Evolutionary conservation across 2,329 filamentous ascomycete genomes (phyloP).

Genomic region (Chalaropsis ovoidea): DNA sequence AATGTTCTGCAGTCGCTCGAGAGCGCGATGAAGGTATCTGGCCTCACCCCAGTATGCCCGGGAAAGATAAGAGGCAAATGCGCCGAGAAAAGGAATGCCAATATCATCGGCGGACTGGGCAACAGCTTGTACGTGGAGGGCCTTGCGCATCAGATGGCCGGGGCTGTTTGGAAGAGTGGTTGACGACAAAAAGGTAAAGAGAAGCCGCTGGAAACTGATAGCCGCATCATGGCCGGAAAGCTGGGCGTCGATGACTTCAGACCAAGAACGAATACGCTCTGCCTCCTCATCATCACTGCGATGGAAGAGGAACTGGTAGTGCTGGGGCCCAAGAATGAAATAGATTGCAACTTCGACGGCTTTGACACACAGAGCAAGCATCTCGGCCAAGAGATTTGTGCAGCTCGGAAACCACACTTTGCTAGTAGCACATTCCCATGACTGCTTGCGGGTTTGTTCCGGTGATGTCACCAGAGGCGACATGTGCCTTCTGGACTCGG

Average conservation of each 20-base stretch:
- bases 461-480: constrained; percentile 69
- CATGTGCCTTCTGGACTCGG: constrained; percentile 31
- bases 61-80: constrained; percentile 54
- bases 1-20: constrained; percentile 36
- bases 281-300: constrained; percentile 75
- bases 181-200: constrained; percentile 78
- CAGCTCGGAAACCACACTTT: constrained; percentile 75
- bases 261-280: constrained; percentile 82
- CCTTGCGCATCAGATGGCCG: constrained; percentile 76
- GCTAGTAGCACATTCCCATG: constrained; percentile 83
- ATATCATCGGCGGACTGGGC: not conserved
- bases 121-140: constrained; percentile 83
- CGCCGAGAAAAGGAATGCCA: not conserved
- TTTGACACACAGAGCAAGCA: constrained; percentile 68
- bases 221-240: constrained; percentile 82
- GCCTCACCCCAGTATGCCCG: constrained; percentile 75
- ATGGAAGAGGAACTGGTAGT: constrained; percentile 70
- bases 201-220: constrained; percentile 75
- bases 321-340: constrained; percentile 63
- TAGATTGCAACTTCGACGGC: constrained; percentile 71
- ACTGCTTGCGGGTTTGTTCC: constrained; percentile 69
- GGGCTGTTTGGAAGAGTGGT: constrained; percentile 78
- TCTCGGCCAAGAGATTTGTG: constrained; percentile 77
- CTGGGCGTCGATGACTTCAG: constrained; percentile 85
- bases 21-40: constrained; percentile 49